phyloP scores from a whole-genome alignment of 108 stramenopile genomes.

The Cyclotella atomus region DNA sequence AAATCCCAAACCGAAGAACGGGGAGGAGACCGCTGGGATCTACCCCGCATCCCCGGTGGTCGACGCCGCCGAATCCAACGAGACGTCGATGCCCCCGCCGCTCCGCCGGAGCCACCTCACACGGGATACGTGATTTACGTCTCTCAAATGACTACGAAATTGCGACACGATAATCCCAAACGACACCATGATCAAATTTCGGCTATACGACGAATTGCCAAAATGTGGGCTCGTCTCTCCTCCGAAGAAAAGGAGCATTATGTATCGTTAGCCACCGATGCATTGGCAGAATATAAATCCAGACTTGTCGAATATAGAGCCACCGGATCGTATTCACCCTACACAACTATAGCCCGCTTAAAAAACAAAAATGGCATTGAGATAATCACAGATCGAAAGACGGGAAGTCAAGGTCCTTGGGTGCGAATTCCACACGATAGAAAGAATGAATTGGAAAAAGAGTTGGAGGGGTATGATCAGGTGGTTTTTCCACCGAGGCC shows the following conservation, averaged over 20 bases:
- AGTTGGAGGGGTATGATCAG: constrained; percentile 71
- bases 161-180: constrained; percentile 84
- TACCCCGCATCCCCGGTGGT: constrained; percentile 70
- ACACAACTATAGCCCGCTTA: constrained; percentile 40
- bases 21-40: constrained; percentile 82
- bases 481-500: constrained; percentile 74
- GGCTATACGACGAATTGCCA: constrained; percentile 72
- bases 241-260: constrained; percentile 67
- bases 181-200: constrained; percentile 69
- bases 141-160: constrained; percentile 84
- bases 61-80: constrained; percentile 79
- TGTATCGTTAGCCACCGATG: constrained; percentile 67
- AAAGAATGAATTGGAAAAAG: constrained; percentile 76
- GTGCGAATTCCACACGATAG: constrained; percentile 47
- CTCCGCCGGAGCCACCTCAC: constrained; percentile 78
- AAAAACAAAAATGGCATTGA: constrained; percentile 5
- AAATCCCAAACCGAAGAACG: constrained; percentile 56
- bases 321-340: constrained; percentile 66
- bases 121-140: constrained; percentile 70
- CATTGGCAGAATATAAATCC: constrained; percentile 59
- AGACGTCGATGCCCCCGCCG: constrained; percentile 59
- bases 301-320: constrained; percentile 77
- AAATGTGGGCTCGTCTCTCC: constrained; percentile 71
- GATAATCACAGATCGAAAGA: constrained; percentile 4
- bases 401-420: constrained; percentile 66